phyloP scores from a whole-genome alignment of 169 alveolate species.

The Plasmodium adleri region DNA sequence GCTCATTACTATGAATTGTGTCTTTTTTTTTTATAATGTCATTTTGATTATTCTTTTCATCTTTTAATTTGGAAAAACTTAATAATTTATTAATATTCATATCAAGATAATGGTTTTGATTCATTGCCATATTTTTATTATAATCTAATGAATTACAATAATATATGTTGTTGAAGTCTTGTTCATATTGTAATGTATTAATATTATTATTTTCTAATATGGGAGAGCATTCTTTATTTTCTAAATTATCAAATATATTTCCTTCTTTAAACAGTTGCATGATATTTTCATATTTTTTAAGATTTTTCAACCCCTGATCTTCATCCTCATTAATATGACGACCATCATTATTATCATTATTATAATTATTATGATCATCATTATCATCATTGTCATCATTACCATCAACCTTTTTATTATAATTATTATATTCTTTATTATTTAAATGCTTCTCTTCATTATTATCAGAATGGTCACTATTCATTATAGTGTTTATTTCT shows the following conservation, averaged over 20 bases:
- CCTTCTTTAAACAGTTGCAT: not conserved
- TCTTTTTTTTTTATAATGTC: not conserved
- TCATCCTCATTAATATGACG: not conserved
- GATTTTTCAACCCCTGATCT: too few relatives aligned
- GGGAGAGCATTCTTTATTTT: too few relatives aligned
- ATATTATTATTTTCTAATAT: slow-evolving; percentile 18
- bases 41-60: not conserved
- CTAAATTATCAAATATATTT: not conserved
- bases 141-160: not conserved
- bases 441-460: not conserved
- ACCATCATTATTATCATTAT: not conserved
- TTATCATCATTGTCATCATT: not conserved
- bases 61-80: slow-evolving; percentile 17
- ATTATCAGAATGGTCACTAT: not conserved
- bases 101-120: not conserved
- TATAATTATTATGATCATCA: not conserved
- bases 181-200: slow-evolving; percentile 10
- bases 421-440: not conserved
- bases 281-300: too few relatives aligned
- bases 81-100: slow-evolving; percentile 32
- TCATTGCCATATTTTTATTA: slow-evolving; percentile 21
- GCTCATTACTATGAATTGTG: not conserved
- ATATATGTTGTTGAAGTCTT: not conserved
- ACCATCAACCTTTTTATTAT: not conserved
- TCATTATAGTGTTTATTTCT: not conserved